These are phyloP conservation scores for Alternaria consortialis DNA, from an alignment of 2,329 filamentous ascomycete species.

Conservation along the genomic window DNA sequence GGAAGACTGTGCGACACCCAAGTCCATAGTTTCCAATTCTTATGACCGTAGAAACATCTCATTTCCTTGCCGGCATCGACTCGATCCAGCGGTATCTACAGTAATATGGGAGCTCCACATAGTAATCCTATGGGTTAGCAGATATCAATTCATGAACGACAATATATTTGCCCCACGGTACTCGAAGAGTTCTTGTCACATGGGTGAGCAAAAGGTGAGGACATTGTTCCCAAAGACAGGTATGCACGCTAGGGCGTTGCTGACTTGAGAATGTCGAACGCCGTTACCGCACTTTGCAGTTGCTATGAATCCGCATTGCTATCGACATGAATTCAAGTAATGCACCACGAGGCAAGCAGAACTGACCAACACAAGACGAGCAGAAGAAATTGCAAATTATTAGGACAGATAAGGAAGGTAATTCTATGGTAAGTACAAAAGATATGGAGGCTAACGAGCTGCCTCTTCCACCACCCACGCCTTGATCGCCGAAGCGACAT, in stretches of 20 bases:
- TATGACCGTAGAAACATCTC: neutral
- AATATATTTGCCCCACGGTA: neutral
- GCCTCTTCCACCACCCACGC: constrained; percentile 12
- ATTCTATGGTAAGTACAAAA: constrained; percentile 16
- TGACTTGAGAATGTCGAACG: neutral
- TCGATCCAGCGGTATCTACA: neutral
- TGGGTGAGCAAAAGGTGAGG: neutral
- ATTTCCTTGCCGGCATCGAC: neutral
- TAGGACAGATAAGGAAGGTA: constrained; percentile 14
- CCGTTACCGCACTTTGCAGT: neutral
- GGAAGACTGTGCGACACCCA: neutral
- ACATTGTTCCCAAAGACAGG: neutral
- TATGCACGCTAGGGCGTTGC: neutral
- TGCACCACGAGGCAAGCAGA: neutral
- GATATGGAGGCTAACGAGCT: constrained; percentile 11
- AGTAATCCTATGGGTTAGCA: neutral
- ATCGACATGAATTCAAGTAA: neutral
- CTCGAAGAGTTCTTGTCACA: neutral
- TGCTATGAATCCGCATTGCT: neutral
- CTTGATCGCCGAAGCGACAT: constrained; percentile 16
- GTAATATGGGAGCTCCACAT: neutral
- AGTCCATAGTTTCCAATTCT: neutral
- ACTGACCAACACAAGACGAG: neutral
- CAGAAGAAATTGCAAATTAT: constrained; percentile 1
- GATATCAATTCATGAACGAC: neutral